These are phyloP conservation scores for Hymenoscyphus linearis DNA, from an alignment of 2,329 filamentous ascomycete genomes.

Conservation along the genomic window DNA sequence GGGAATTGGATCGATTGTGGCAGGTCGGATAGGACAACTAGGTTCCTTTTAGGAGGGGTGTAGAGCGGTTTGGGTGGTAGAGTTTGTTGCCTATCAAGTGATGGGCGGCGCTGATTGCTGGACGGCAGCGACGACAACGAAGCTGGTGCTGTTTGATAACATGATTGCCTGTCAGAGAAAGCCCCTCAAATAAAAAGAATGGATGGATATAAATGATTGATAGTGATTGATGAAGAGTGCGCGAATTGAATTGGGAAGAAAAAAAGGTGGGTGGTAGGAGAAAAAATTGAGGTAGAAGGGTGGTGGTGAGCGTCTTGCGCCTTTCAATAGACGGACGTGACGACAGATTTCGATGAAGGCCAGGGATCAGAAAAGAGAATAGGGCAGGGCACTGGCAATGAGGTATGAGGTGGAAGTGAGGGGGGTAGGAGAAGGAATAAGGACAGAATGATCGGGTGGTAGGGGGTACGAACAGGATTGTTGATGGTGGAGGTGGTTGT, in stretches of 20 bases:
- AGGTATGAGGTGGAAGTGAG: conserved; percentile 1
- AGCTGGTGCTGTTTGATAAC: conserved; percentile 33
- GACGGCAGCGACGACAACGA: conserved; percentile 20
- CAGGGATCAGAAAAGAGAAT: conserved; percentile 17
- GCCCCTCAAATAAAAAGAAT: conserved; percentile 26
- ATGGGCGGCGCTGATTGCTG: conserved; percentile 26
- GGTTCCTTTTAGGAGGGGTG: conserved; percentile 17
- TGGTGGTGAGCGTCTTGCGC: conserved; percentile 13
- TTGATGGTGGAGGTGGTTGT: conserved; percentile 7
- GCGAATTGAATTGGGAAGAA: neutral
- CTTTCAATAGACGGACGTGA: conserved; percentile 19
- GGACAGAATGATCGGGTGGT: conserved; percentile 11
- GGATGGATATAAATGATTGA: conserved; percentile 3
- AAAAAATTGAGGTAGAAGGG: conserved; percentile 22
- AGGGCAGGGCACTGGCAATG: conserved; percentile 11
- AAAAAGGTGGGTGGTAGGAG: conserved; percentile 10
- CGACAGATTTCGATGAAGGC: conserved; percentile 11
- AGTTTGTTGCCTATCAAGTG: conserved; percentile 30
- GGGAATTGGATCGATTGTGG: neutral
- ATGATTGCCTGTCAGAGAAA: conserved; percentile 35
- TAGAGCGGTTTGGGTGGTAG: conserved; percentile 8
- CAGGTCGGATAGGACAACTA: conserved; percentile 13
- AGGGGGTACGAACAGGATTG: conserved; percentile 33
- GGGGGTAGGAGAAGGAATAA: conserved; percentile 5
- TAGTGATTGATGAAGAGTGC: conserved; percentile 15